A percentile compares a stretch with the other conserved stretches of the same genome.
These are phyloP conservation scores for Cercospora berteroae DNA, from an alignment of 2,329 filamentous ascomycete genomes.

Conservation along the genomic window DNA sequence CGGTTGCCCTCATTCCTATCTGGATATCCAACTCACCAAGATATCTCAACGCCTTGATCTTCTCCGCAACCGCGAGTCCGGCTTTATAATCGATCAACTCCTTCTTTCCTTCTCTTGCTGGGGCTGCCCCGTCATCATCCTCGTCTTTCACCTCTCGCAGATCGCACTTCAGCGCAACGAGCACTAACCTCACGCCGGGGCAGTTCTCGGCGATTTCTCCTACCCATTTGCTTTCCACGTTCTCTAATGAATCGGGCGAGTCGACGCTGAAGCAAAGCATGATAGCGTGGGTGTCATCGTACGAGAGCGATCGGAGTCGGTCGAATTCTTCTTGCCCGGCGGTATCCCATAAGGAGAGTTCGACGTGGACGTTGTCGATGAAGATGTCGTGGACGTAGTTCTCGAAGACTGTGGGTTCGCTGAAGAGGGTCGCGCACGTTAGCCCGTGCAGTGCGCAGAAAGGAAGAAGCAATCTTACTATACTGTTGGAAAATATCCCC, in stretches of 20 bases:
- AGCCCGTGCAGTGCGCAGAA: background rate
- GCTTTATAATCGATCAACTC: conserved; percentile 86
- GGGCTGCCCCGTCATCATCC: conserved; percentile 60
- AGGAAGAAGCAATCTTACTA: conserved; percentile 59
- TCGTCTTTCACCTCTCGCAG: conserved; percentile 74
- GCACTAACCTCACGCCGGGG: conserved; percentile 87
- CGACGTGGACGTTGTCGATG: conserved; percentile 94
- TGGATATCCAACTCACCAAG: conserved; percentile 53
- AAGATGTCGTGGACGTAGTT: conserved; percentile 99
- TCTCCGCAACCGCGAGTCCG: conserved; percentile 83
- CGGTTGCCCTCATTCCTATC: background rate
- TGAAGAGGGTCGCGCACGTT: conserved; percentile 33
- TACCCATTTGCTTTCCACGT: conserved; percentile 98
- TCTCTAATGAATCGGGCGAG: conserved; percentile 92
- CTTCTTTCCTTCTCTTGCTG: conserved; percentile 50
- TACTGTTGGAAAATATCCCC: conserved; percentile 97
- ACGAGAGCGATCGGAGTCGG: conserved; percentile 87
- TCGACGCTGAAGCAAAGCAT: conserved; percentile 99
- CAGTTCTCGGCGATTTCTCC: conserved; percentile 98
- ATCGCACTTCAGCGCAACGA: conserved; percentile 96
- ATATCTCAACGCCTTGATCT: conserved; percentile 90
- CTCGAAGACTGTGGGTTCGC: conserved; percentile 95
- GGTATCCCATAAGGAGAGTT: conserved; percentile 96
- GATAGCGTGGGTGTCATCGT: conserved; percentile 96
- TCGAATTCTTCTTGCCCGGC: conserved; percentile 99